phyloP scores from a whole-genome alignment of 345 rosid species.

The Sonneratia alba region DNA sequence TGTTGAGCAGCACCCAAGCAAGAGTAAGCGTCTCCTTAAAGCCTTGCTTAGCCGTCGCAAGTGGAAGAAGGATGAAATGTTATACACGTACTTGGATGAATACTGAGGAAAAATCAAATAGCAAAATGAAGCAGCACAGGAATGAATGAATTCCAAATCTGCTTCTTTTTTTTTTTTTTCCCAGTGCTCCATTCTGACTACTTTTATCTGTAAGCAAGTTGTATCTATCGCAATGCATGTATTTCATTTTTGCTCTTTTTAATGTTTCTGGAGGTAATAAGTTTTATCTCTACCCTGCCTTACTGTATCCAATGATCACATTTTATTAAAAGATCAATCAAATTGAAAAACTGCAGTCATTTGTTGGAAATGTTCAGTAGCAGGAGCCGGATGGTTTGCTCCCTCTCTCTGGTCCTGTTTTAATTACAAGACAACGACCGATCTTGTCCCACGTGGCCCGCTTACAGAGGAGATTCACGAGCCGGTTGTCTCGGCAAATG shows the following conservation, averaged over 20 bases:
- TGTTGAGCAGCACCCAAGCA: slow-evolving; percentile 61
- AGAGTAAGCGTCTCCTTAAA: slow-evolving; percentile 80
- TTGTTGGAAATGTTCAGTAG: too few species aligned
- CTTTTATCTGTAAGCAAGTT: neutral
- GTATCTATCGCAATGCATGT: neutral
- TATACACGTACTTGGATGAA: slow-evolving; percentile 78
- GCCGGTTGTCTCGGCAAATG: too few species aligned
- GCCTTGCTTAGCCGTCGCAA: slow-evolving; percentile 89
- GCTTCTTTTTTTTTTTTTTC: neutral
- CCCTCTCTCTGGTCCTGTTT: too few species aligned
- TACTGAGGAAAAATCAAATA: slow-evolving; percentile 30
- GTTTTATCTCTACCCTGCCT: neutral
- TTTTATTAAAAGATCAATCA: too few species aligned
- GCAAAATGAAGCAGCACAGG: neutral
- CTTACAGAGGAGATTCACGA: too few species aligned
- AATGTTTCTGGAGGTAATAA: neutral
- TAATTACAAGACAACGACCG: too few species aligned
- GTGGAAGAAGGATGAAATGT: slow-evolving; percentile 77
- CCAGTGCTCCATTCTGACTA: neutral
- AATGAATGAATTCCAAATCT: neutral
- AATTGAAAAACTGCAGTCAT: too few species aligned
- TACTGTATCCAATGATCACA: too few species aligned
- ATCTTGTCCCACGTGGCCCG: too few species aligned
- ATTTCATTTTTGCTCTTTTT: neutral
- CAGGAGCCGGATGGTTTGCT: too few species aligned